Conservation (phyloP, 768 basidiomycete species). For the Suillus bovinus region DNA sequence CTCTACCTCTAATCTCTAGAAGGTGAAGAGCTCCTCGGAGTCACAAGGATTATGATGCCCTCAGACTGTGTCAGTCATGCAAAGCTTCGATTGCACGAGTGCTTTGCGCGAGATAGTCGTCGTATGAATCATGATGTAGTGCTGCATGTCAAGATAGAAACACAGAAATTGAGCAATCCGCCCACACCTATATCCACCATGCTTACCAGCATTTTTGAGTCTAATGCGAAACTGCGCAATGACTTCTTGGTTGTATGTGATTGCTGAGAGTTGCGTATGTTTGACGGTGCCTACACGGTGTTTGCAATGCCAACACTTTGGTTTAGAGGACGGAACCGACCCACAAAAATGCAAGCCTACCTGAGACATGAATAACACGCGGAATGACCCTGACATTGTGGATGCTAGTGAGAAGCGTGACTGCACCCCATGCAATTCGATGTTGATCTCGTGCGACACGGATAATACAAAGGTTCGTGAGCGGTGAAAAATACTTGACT, state of each 20-base stretch:
- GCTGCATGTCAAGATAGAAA: slow-evolving; percentile 39
- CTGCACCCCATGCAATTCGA: slow-evolving; percentile 74
- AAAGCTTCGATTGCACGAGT: slow-evolving; percentile 62
- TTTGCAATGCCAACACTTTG: neutral
- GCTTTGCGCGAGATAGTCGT: slow-evolving; percentile 56
- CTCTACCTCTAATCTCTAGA: too few relatives aligned
- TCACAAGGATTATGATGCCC: neutral
- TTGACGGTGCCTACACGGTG: slow-evolving; percentile 73
- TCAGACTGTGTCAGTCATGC: slow-evolving; percentile 47
- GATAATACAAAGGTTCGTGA: slow-evolving; percentile 81
- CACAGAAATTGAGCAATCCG: neutral
- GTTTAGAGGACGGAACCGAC: neutral
- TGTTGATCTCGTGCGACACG: slow-evolving; percentile 84
- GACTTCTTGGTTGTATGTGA: slow-evolving; percentile 69
- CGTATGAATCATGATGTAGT: slow-evolving; percentile 60
- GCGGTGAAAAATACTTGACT: slow-evolving; percentile 91
- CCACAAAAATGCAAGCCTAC: slow-evolving; percentile 23
- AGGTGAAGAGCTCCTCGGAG: neutral
- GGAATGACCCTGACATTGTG: slow-evolving; percentile 65
- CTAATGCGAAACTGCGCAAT: slow-evolving; percentile 65
- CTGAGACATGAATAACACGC: slow-evolving; percentile 78
- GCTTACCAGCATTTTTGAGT: slow-evolving; percentile 53
- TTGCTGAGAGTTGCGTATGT: slow-evolving; percentile 74
- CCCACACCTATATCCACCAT: neutral
- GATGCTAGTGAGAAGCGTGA: slow-evolving; percentile 68